A percentile compares a stretch with the other conserved stretches of the same genome.
Evolutionary conservation across 2,329 filamentous ascomycete genomes (phyloP).

Genomic region (Blastomyces emzantsi): DNA sequence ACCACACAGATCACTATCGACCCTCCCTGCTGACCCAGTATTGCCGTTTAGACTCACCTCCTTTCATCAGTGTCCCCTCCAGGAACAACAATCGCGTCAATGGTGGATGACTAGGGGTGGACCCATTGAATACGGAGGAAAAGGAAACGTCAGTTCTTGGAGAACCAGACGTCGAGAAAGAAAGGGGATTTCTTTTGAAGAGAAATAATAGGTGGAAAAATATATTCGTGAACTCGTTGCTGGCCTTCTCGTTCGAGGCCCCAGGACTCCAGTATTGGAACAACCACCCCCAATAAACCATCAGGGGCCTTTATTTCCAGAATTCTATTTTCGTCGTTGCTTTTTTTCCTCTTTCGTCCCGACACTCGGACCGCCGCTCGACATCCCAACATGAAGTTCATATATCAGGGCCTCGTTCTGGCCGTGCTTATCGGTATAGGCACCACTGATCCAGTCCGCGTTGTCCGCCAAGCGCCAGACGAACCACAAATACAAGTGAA

Average conservation of each 20-base stretch:
- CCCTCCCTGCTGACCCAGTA: background rate
- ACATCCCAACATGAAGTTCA: slow-evolving; percentile 23
- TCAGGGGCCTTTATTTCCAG: background rate
- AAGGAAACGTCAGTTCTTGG: too few relatives aligned
- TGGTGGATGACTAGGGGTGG: slow-evolving; percentile 4
- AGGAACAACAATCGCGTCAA: background rate
- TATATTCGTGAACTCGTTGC: background rate
- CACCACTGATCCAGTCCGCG: slow-evolving; percentile 18
- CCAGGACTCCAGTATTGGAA: background rate
- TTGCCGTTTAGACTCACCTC: background rate
- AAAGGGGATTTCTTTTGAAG: too few relatives aligned
- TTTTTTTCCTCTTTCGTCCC: background rate
- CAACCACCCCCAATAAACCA: background rate
- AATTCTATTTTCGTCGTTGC: background rate
- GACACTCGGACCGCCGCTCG: background rate
- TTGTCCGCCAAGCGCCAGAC: background rate
- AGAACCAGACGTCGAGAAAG: too few relatives aligned
- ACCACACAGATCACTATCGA: background rate
- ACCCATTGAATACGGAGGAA: background rate
- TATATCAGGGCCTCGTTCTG: slow-evolving; percentile 21
- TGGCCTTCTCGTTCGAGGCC: background rate
- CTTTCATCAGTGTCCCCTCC: background rate
- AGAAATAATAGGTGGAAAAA: background rate
- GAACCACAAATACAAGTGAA: background rate
- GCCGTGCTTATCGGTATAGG: slow-evolving; percentile 20